A percentile compares a stretch with the other conserved stretches of the same genome.
Evolutionary conservation across 2,329 filamentous ascomycete genomes (phyloP).

Genomic region (Ophiostoma montium): DNA sequence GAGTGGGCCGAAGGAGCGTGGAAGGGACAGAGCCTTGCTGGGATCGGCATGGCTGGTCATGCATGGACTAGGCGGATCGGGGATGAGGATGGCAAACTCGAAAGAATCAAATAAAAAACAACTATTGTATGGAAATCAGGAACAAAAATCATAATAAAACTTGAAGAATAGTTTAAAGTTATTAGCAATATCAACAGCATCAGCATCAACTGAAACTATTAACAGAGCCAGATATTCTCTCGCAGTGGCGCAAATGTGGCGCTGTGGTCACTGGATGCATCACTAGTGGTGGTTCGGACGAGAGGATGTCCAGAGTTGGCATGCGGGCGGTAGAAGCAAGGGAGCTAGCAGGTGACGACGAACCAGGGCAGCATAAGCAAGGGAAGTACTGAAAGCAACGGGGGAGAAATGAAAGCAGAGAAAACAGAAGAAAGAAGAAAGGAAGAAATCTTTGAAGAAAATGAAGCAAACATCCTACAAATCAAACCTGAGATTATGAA

Average conservation of each 20-base stretch:
- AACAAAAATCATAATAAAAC: neutral
- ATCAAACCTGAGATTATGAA: no score
- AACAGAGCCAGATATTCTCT: no score
- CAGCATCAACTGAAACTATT: no score
- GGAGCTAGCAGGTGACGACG: no score
- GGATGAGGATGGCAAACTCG: no score
- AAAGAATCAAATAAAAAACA: no score
- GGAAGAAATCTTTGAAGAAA: neutral
- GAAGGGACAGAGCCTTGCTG: neutral
- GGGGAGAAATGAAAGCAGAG: neutral
- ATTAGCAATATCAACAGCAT: no score
- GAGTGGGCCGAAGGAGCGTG: slow-evolving; percentile 1
- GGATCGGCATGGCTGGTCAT: neutral
- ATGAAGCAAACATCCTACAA: no score
- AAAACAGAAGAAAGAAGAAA: neutral
- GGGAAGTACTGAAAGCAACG: no score
- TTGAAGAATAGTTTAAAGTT: no score
- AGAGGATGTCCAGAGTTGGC: slow-evolving; percentile 7
- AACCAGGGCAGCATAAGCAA: no score
- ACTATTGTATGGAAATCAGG: no score
- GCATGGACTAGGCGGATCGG: neutral
- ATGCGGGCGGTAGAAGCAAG: slow-evolving; percentile 5
- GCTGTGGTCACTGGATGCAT: neutral
- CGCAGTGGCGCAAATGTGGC: neutral
- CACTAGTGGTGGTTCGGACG: slow-evolving; percentile 5